Evolutionary conservation across 2,329 filamentous ascomycete species (phyloP), one percentile per base, ranked within the genome.

Genomic region (Fusarium sp.): DNA sequence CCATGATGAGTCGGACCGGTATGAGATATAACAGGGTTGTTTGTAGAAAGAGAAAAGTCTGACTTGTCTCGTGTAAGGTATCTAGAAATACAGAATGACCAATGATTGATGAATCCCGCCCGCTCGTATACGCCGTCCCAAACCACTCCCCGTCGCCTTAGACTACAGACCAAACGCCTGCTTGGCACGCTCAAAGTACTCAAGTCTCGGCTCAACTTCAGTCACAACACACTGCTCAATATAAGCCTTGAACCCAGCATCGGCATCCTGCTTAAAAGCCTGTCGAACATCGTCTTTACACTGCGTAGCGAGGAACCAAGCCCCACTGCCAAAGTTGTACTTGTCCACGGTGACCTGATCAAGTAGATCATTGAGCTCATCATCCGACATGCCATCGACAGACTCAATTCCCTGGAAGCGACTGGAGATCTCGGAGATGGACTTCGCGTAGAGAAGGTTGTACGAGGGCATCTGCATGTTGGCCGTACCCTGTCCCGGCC

Each of bases 401-500:
- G 71, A 61, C 38, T 72, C 62, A 52, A 76, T 70, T 14, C 73
- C 71, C 11, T 78, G 73, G 40, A 80, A 76, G 61, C 81, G 58
- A 24, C 67, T 57, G 46, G 75, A 70, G 28, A 87, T 72, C 21
- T 61, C 82, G 2, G 77, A 69, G 53, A 88, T 76, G 11, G 75
- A 77, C 57, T 78, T 72, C n/a, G 84, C 86, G 73, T 87, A 88
- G 62, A 77, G 3, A 4, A 82, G 64, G 74, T 86, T 87, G 77
- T 65, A 85, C 3, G 57, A 42, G 34, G 78, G 66, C 78, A 79
- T 79, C 74, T 87, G 85, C 84, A 87, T 85, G 76, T 87, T 87
- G 65, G 81, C 81, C 3, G 92, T 94, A 24, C 92, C 92, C 77
- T 94, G 91, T 10, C 92, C 92, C 0, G 90, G 84, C 0, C 80